Conservation (phyloP, 1,139 yeast genomes). For the Yamadazyma taylorii region DNA sequence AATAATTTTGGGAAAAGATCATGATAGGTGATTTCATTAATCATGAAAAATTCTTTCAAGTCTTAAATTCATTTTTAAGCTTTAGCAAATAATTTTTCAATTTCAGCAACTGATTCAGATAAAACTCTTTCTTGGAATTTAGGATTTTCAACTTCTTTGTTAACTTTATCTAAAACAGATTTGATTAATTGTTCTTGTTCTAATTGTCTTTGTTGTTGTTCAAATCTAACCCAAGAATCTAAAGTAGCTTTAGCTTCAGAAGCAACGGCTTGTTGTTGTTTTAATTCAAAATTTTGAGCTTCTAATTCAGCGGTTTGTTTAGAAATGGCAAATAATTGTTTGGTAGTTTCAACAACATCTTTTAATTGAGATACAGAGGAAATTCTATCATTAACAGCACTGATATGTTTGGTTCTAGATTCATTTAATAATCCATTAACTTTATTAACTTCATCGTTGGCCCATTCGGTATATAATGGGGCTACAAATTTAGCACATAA, state of each 20-base stretch:
- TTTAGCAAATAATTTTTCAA: conserved; percentile 77
- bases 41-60: too few relatives aligned
- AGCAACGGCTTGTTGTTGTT: conserved; percentile 87
- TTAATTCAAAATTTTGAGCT: conserved; percentile 88
- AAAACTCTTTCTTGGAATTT: conserved; percentile 93
- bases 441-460: conserved; percentile 84
- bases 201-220: conserved; percentile 92
- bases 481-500: conserved; percentile 86
- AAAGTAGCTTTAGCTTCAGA: conserved; percentile 90
- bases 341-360: conserved; percentile 90
- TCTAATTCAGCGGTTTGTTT: conserved; percentile 94
- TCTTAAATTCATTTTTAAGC: conserved; percentile 21
- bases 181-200: conserved; percentile 93
- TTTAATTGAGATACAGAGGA: conserved; percentile 82
- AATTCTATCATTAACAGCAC: conserved; percentile 92
- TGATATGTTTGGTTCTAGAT: conserved; percentile 87
- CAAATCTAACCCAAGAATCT: conserved; percentile 99
- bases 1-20: conserved; percentile 1
- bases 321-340: conserved; percentile 87
- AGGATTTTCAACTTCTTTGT: conserved; percentile 79
- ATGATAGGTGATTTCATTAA: conserved; percentile 1
- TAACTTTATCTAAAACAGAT: conserved; percentile 84
- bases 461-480: conserved; percentile 94
- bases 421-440: conserved; percentile 80
- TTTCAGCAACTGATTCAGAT: conserved; percentile 86